A percentile compares a stretch with the other conserved stretches of the same genome.
phyloP scores from a whole-genome alignment of 306 rosid species.

The Ochetophila trinervis region DNA sequence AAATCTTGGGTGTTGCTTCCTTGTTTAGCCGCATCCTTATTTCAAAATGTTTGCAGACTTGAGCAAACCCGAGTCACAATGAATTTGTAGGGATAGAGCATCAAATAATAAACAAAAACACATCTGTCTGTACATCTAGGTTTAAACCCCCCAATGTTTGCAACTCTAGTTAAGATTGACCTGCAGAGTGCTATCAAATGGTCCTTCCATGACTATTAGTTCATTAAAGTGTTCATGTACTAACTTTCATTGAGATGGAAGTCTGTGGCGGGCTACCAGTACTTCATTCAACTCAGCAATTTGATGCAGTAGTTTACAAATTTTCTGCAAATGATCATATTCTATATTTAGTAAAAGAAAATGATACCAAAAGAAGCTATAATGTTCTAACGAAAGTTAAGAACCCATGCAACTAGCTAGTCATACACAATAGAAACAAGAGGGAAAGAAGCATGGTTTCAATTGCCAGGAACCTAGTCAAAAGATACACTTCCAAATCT shows the following conservation, averaged over 20 bases:
- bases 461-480: not conserved
- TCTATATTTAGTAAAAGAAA: slow-evolving; percentile 1
- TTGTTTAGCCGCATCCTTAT: not conserved
- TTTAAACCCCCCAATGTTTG: not conserved
- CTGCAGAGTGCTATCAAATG: not conserved
- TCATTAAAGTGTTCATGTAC: not conserved
- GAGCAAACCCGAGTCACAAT: not conserved
- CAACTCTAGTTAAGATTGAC: not conserved
- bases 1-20: not conserved
- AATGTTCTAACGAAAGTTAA: not conserved
- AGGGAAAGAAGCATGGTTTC: not conserved
- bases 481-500: not conserved
- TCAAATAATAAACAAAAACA: not conserved
- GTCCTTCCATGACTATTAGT: not conserved
- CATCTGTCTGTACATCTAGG: not conserved
- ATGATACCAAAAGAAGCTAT: not conserved
- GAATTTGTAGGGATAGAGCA: not conserved
- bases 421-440: not conserved
- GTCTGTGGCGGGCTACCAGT: slow-evolving; percentile 30
- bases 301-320: slow-evolving; percentile 32
- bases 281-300: slow-evolving; percentile 37
- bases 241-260: slow-evolving; percentile 15
- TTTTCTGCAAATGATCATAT: slow-evolving; percentile 32
- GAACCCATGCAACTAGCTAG: not conserved
- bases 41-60: not conserved